phyloP scores from a whole-genome alignment of 768 basidiomycete species.

The Phanerochaete sordida region DNA sequence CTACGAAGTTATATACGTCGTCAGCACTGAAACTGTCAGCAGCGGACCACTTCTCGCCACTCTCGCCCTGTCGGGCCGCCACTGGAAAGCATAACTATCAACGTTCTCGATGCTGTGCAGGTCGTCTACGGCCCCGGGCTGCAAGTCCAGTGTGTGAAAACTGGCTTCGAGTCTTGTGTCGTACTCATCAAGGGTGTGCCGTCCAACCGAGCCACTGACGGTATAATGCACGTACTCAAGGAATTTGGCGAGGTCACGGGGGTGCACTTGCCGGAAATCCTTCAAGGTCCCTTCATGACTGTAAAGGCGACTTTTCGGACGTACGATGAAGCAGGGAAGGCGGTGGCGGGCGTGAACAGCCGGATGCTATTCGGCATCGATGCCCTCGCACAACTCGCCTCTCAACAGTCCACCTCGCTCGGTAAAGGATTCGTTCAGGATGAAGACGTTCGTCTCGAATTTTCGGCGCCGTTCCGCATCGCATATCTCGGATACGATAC shows the following conservation, averaged over 20 bases:
- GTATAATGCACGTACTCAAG: slow-evolving; percentile 36
- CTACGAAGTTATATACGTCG: background rate
- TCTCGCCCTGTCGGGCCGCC: background rate
- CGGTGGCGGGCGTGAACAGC: slow-evolving; percentile 45
- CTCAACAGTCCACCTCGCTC: slow-evolving; percentile 34
- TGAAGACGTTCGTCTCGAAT: slow-evolving; percentile 52
- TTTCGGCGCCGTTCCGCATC: slow-evolving; percentile 52
- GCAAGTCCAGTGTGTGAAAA: slow-evolving; percentile 48
- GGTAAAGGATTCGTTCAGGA: slow-evolving; percentile 43
- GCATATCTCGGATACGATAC: slow-evolving; percentile 65
- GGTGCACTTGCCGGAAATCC: slow-evolving; percentile 23
- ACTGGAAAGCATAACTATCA: slow-evolving; percentile 20
- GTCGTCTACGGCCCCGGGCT: slow-evolving; percentile 62
- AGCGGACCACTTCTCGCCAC: background rate
- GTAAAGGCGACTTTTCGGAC: slow-evolving; percentile 47
- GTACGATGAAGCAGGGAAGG: slow-evolving; percentile 49
- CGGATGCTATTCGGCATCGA: slow-evolving; percentile 30
- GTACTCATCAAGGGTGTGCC: slow-evolving; percentile 54
- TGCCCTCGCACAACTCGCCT: slow-evolving; percentile 43
- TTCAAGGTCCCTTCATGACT: slow-evolving; percentile 16
- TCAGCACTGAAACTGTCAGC: background rate
- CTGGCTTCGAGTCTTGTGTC: slow-evolving; percentile 69
- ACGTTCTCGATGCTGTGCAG: slow-evolving; percentile 51
- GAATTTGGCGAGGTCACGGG: slow-evolving; percentile 46
- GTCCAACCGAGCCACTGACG: slow-evolving; percentile 24